phyloP scores from a whole-genome alignment of 2,329 filamentous ascomycete species.

The Colletotrichum noveboracense region DNA sequence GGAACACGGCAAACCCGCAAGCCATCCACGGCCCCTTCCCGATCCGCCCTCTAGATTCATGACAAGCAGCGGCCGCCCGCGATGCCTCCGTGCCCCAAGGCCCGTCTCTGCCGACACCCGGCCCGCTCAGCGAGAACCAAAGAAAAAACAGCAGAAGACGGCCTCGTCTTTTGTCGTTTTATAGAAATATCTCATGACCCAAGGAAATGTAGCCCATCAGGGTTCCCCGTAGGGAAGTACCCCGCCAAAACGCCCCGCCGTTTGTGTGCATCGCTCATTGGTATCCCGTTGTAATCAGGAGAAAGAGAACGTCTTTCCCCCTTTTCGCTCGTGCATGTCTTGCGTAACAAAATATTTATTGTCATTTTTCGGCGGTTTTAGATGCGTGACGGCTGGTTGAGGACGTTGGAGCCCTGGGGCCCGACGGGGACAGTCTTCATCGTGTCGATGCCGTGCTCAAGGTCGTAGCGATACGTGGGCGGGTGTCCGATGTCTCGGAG shows the following conservation, averaged over 20 bases:
- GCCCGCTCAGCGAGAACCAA: background rate
- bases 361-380: background rate
- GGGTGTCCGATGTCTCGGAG: conserved; percentile 11
- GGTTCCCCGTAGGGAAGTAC: background rate
- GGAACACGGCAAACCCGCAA: background rate
- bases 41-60: background rate
- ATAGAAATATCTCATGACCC: background rate
- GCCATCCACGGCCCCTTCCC: background rate
- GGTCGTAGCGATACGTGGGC: conserved; percentile 16
- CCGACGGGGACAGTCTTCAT: background rate
- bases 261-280: background rate
- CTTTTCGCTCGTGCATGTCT: background rate
- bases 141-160: background rate
- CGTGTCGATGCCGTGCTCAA: conserved; percentile 13
- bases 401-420: conserved; percentile 8
- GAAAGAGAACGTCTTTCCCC: background rate
- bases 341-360: background rate
- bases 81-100: background rate
- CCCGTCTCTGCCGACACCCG: background rate
- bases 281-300: background rate
- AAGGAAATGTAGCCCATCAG: background rate
- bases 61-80: background rate
- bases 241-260: background rate
- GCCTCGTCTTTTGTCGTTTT: background rate
- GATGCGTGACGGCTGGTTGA: conserved; percentile 15